These are phyloP conservation scores for Trichoderma atroviride DNA, from an alignment of 2,329 filamentous ascomycete genomes.

Conservation along the genomic window DNA sequence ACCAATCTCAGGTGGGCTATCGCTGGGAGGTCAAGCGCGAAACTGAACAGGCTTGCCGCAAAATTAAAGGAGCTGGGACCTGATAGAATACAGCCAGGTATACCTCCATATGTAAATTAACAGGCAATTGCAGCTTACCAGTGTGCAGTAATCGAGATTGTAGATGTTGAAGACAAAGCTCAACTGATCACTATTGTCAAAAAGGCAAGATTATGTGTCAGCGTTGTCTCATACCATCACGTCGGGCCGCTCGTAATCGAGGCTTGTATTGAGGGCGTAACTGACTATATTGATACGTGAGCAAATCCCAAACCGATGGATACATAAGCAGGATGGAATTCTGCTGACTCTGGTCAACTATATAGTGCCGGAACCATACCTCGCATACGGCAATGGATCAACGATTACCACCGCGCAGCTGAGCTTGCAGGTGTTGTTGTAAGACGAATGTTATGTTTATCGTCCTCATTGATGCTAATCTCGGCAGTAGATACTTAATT, in stretches of 20 bases:
- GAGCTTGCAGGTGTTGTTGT: not conserved
- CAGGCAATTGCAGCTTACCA: not conserved
- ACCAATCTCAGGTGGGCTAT: constrained; percentile 87
- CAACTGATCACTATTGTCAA: constrained; percentile 40
- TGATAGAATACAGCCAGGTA: not conserved
- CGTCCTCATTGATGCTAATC: not conserved
- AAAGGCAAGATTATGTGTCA: not conserved
- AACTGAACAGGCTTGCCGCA: constrained; percentile 65
- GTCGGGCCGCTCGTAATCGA: not conserved
- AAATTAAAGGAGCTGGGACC: not conserved
- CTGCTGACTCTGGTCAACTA: not conserved
- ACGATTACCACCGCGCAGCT: not conserved
- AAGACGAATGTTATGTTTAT: not conserved
- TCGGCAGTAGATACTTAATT: not conserved
- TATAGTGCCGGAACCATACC: not conserved
- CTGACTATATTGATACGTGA: not conserved
- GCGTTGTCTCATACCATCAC: not conserved
- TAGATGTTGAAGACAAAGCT: not conserved
- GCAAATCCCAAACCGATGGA: not conserved
- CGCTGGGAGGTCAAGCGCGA: constrained; percentile 74
- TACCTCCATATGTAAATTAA: not conserved
- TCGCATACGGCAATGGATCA: not conserved
- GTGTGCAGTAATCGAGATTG: not conserved
- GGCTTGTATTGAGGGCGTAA: not conserved
- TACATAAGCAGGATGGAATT: not conserved